phyloP scores from a whole-genome alignment of 2,329 filamentous ascomycete genomes.

The Hysterium pulicare region DNA sequence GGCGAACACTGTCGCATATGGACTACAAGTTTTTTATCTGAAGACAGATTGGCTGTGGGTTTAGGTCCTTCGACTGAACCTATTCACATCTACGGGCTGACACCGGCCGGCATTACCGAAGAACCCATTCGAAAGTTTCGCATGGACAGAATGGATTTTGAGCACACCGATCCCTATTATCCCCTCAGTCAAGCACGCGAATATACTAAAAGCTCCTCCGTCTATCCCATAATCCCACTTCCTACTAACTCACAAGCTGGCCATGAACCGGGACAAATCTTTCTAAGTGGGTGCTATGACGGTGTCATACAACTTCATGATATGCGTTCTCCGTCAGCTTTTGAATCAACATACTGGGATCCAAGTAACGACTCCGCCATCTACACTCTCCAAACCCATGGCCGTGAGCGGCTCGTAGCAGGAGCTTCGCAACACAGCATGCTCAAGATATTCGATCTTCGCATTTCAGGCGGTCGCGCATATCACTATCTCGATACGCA shows the following conservation, averaged over 20 bases:
- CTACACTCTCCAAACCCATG: conserved; percentile 57
- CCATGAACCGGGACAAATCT: conserved; percentile 46
- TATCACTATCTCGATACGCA: conserved; percentile 33
- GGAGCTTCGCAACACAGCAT: conserved; percentile 57
- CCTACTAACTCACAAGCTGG: conserved; percentile 27
- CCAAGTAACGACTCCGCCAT: conserved; percentile 56
- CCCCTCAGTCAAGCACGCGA: not conserved
- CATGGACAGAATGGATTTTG: conserved; percentile 20
- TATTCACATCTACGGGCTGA: conserved; percentile 51
- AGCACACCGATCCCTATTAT: conserved; percentile 2
- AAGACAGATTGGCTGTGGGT: conserved; percentile 51
- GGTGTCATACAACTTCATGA: conserved; percentile 58
- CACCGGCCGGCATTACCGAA: conserved; percentile 41
- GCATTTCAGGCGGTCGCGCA: conserved; percentile 44
- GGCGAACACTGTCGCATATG: conserved; percentile 33
- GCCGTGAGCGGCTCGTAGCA: conserved; percentile 55
- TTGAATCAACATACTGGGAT: conserved; percentile 52
- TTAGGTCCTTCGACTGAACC: conserved; percentile 43
- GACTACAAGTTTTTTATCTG: conserved; percentile 54
- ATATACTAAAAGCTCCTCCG: conserved; percentile 28
- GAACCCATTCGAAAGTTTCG: conserved; percentile 40
- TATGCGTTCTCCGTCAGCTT: conserved; percentile 50
- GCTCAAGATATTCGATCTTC: conserved; percentile 62
- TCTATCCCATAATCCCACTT: conserved; percentile 47
- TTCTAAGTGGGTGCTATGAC: conserved; percentile 60